Evolutionary conservation across 441 rosid genomes (phyloP).

Genomic region (Biscutella laevigata): DNA sequence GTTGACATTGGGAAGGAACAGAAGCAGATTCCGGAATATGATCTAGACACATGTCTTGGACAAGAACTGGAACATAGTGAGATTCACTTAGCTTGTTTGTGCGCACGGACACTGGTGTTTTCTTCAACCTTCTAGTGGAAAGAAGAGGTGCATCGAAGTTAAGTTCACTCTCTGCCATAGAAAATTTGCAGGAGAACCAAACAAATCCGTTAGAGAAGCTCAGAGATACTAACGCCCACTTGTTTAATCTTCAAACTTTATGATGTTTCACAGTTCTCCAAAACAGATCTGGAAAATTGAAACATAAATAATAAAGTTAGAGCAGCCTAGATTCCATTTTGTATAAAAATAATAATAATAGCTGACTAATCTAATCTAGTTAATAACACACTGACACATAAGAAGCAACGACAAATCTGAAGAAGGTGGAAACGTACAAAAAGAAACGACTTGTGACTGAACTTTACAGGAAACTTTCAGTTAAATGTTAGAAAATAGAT

Average conservation of each 20-base stretch:
- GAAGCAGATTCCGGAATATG: conserved; percentile 61
- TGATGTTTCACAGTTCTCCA: conserved; percentile 21
- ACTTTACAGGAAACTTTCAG: conserved; percentile 1
- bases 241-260: no score
- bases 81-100: conserved; percentile 15
- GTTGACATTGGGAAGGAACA: conserved; percentile 52
- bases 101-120: conserved; percentile 22
- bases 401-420: conserved; percentile 18
- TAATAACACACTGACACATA: conserved; percentile 18
- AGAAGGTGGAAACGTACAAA: conserved; percentile 14
- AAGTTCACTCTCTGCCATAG: conserved; percentile 69
- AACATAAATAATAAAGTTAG: no score
- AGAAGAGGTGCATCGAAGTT: conserved; percentile 64
- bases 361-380: no score
- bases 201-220: conserved; percentile 15
- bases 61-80: conserved; percentile 24
- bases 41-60: conserved; percentile 34
- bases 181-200: no score
- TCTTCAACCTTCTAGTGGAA: conserved; percentile 52
- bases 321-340: no score
- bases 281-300: conserved; percentile 22
- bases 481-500: neutral
- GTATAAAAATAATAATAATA: no score
- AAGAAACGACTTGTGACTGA: no score
- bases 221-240: no score